Percentiles rank a stretch among this genome's conserved stretches.
These are phyloP conservation scores for Madurella fahalii DNA, from an alignment of 2,329 filamentous ascomycete species.

Conservation along the genomic window DNA sequence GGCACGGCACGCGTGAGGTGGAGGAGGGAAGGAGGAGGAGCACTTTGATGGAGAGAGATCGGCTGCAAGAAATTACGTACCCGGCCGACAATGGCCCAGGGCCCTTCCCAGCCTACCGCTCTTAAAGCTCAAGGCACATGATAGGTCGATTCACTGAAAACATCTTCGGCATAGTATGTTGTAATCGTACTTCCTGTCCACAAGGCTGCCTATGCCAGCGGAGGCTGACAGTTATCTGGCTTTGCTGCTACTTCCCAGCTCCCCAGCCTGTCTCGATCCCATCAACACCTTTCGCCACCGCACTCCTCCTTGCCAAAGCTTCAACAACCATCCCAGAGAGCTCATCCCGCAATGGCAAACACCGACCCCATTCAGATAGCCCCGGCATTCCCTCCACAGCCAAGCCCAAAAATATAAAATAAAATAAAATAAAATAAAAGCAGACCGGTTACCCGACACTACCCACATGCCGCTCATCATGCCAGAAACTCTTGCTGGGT, in stretches of 20 bases:
- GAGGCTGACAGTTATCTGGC: background rate
- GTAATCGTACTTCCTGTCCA: slow-evolving; percentile 10
- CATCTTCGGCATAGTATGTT: slow-evolving; percentile 5
- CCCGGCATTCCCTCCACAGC: background rate
- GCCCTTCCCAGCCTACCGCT: slow-evolving; percentile 17
- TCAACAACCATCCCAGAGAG: background rate
- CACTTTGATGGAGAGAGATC: slow-evolving; percentile 22
- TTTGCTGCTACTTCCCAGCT: background rate
- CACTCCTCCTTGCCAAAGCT: background rate
- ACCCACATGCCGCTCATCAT: slow-evolving; percentile 1
- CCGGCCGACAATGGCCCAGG: slow-evolving; percentile 21
- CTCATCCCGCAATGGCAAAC: background rate
- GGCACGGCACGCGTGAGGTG: slow-evolving; percentile 29
- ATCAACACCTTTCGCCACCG: slow-evolving; percentile 10
- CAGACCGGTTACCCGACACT: background rate
- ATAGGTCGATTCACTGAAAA: slow-evolving; percentile 24
- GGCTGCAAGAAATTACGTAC: slow-evolving; percentile 30
- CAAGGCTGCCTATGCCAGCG: slow-evolving; percentile 8
- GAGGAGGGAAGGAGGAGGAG: slow-evolving; percentile 30
- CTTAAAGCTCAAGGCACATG: slow-evolving; percentile 16
- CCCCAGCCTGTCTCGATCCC: slow-evolving; percentile 1
- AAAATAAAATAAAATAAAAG: too few relatives aligned
- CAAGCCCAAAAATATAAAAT: background rate
- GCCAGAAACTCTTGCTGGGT: background rate
- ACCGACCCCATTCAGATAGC: background rate